A percentile compares a stretch with the other conserved stretches of the same genome.
Conservation (phyloP, 345 rosid species). For the Toxicodendron radicans region DNA sequence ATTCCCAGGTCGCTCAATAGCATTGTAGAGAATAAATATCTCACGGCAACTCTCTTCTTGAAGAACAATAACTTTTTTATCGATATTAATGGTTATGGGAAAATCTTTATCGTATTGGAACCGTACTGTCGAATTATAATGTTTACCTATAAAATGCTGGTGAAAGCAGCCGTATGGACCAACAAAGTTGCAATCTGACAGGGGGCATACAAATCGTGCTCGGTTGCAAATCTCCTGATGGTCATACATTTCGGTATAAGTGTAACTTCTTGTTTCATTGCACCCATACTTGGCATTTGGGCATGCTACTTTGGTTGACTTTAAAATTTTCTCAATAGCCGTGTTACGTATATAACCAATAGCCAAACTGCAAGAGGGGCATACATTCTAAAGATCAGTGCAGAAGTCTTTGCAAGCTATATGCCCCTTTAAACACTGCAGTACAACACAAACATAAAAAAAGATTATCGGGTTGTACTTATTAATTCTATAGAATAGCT, state of each 20-base stretch:
- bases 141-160: not conserved
- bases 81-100: not conserved
- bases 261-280: not conserved
- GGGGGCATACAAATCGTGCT: not conserved
- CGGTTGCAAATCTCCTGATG: not conserved
- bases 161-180: not conserved
- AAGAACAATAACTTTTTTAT: conserved; percentile 29
- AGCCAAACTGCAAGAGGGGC: conserved; percentile 9
- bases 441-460: not conserved
- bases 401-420: conserved; percentile 23
- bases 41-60: conserved; percentile 22
- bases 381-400: conserved; percentile 9
- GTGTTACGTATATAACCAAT: not conserved
- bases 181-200: not conserved
- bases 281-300: not conserved
- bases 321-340: not conserved
- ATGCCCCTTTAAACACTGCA: conserved; percentile 32
- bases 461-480: no score
- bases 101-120: conserved; percentile 8
- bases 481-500: no score
- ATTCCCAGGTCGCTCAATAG: conserved; percentile 16
- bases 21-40: conserved; percentile 26
- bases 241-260: not conserved
- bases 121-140: not conserved
- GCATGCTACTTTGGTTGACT: not conserved